A percentile compares a stretch with the other conserved stretches of the same genome.
These are phyloP conservation scores for Cyphellophora attinorum DNA, from an alignment of 2,329 filamentous ascomycete species.

Conservation along the genomic window DNA sequence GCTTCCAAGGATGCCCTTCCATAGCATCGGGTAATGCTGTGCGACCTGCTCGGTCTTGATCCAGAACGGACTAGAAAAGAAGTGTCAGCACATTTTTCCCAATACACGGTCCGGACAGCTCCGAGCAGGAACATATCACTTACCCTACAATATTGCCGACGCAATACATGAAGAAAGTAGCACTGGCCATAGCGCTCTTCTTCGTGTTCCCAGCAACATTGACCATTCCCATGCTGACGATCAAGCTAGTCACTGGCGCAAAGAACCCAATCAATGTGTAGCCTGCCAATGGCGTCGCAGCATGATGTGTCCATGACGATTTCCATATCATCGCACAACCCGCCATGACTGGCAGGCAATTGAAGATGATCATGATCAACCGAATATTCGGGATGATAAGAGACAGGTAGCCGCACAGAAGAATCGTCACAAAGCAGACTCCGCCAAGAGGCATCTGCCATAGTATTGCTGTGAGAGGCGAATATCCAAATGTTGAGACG, in stretches of 20 bases:
- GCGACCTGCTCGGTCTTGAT: conserved; percentile 56
- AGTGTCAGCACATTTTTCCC: too few species aligned
- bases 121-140: too few species aligned
- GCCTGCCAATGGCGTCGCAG: conserved; percentile 57
- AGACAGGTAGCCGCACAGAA: conserved; percentile 56
- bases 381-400: conserved; percentile 53
- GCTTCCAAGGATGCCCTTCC: conserved; percentile 57
- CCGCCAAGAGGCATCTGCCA: conserved; percentile 67
- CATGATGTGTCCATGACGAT: conserved; percentile 51
- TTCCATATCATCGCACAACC: conserved; percentile 70
- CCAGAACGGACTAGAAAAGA: too few species aligned
- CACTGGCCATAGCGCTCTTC: conserved; percentile 66
- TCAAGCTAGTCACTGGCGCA: conserved; percentile 58
- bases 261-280: conserved; percentile 68
- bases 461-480: conserved; percentile 54
- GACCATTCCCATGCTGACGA: conserved; percentile 48
- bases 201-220: conserved; percentile 71
- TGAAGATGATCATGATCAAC: conserved; percentile 54
- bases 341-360: conserved; percentile 64
- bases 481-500: conserved; percentile 61
- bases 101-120: too few species aligned
- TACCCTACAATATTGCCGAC: conserved; percentile 68
- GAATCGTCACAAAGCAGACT: conserved; percentile 57
- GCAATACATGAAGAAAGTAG: conserved; percentile 66
- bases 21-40: conserved; percentile 61